Evolutionary conservation across 331 rosid genomes (phyloP), one percentile per base, ranked within the genome.

Genomic region (Quercus phellos): DNA sequence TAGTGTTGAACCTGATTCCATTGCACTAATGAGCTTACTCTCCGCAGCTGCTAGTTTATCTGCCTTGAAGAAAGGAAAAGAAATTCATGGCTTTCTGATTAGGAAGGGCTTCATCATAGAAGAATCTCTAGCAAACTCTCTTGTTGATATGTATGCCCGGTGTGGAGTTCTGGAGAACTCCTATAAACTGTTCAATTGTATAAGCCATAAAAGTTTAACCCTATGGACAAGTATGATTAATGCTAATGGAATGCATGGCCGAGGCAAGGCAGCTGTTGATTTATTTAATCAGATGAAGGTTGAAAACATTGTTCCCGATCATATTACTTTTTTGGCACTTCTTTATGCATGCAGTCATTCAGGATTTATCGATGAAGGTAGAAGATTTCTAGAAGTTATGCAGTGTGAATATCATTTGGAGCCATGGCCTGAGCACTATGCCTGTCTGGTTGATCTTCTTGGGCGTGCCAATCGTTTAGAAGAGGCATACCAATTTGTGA

Each of bases 311-410:
- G 71, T 82, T 76, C 96, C 96, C 30, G 96, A 90, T 84, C 91
- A 87, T 67, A 78, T 93, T 73, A 85, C 94, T 18, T 93, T 93
- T 81, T 76, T 93, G 84, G 89, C 92, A 46, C 81, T 93, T 77
- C 79, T 93, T 77, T 71, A 88, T 80, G 98, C 96, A 35, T 90
- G 96, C 82, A 89, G 98, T 81, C 98, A 93, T 84, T 89, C 98
- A 6, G 94, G 96, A 61, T 78, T 93, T 86, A 77, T 87, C n/a
- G 84, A 60, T 79, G 96, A 88, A 69, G 98, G 98, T 22, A 81
- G 79, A 86, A 83, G 68, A 42, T 54, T 79, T 72, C 86, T 87
- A 30, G 82, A 81, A 78, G 68, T 74, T 24, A 93, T 93, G 98
- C 79, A 64, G 82, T 26, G 74, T 72, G 80, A 81, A 53, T 89